phyloP scores from a whole-genome alignment of 2,329 filamentous ascomycete genomes.

The Penicillium sp. region DNA sequence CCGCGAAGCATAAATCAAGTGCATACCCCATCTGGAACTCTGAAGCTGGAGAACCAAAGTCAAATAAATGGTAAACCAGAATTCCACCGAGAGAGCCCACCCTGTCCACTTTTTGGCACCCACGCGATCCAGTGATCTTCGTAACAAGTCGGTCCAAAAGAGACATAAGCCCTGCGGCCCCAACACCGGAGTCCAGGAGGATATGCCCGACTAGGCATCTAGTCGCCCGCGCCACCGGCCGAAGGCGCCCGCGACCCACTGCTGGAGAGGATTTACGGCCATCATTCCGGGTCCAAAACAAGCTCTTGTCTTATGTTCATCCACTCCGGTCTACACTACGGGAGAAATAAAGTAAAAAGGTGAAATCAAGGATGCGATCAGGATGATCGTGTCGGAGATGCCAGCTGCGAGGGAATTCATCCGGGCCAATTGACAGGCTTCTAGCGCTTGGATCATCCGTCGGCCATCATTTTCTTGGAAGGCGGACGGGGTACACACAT shows the following conservation, averaged over 20 bases:
- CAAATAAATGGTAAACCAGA: slow-evolving; percentile 14
- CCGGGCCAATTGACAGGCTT: neutral
- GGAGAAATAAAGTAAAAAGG: neutral
- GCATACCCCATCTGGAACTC: neutral
- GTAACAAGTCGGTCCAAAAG: slow-evolving; percentile 15
- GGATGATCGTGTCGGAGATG: neutral
- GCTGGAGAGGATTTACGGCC: slow-evolving; percentile 21
- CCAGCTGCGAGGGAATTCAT: neutral
- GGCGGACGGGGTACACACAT: neutral
- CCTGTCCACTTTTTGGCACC: slow-evolving; percentile 21
- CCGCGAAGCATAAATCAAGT: neutral
- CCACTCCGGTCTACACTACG: neutral
- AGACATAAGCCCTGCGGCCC: slow-evolving; percentile 32
- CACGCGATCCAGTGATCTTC: slow-evolving; percentile 28
- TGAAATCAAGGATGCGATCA: neutral
- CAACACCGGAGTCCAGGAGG: slow-evolving; percentile 25
- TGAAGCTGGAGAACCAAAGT: slow-evolving; percentile 3
- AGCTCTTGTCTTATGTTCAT: slow-evolving; percentile 12
- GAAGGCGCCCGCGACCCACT: slow-evolving; percentile 23
- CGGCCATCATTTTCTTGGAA: neutral
- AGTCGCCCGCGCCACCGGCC: slow-evolving; percentile 30
- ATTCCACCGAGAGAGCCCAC: slow-evolving; percentile 20
- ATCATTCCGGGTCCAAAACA: slow-evolving; percentile 16
- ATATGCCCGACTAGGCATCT: slow-evolving; percentile 30
- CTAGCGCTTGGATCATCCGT: neutral